Percentiles rank a stretch among this genome's conserved stretches.
Evolutionary conservation across 768 basidiomycete genomes (phyloP).

Genomic region (Ramaria sp.): DNA sequence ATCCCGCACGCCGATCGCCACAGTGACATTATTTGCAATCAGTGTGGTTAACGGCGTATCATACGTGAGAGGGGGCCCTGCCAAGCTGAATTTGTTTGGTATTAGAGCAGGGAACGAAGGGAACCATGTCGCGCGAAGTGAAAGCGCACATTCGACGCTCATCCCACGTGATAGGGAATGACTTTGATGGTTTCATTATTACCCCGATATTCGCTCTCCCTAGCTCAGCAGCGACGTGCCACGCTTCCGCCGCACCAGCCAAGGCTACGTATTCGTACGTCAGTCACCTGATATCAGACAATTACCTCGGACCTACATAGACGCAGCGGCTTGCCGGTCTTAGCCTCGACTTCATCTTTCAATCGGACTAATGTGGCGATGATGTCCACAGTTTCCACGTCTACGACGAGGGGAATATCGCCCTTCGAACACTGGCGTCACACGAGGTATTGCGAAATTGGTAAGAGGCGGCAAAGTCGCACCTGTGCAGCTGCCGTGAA

Average conservation of each 20-base stretch:
- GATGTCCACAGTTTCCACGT: constrained; percentile 58
- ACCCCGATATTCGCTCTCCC: constrained; percentile 33
- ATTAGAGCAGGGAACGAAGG: not conserved
- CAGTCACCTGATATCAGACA: not conserved
- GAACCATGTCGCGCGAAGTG: not conserved
- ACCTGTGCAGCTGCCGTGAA: constrained; percentile 23
- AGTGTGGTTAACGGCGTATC: constrained; percentile 50
- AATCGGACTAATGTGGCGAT: constrained; percentile 62
- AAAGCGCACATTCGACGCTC: constrained; percentile 17
- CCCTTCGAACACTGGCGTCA: constrained; percentile 11
- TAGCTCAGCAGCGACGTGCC: constrained; percentile 59
- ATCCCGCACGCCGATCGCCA: constrained; percentile 56
- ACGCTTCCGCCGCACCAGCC: constrained; percentile 50
- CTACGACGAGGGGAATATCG: constrained; percentile 28
- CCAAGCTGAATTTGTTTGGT: constrained; percentile 30
- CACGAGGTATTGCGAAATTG: not conserved
- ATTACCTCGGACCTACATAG: not conserved
- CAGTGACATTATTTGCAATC: constrained; percentile 56
- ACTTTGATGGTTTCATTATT: constrained; percentile 24
- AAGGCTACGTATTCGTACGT: constrained; percentile 43
- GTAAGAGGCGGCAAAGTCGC: constrained; percentile 7
- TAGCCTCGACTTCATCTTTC: constrained; percentile 56
- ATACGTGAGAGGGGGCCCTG: constrained; percentile 65
- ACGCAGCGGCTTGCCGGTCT: constrained; percentile 40
- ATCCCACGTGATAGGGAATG: constrained; percentile 27